Base-by-base conservation (phyloP, 495 filamentous ascomycete genomes). In the Monascus purpureus region DNA sequence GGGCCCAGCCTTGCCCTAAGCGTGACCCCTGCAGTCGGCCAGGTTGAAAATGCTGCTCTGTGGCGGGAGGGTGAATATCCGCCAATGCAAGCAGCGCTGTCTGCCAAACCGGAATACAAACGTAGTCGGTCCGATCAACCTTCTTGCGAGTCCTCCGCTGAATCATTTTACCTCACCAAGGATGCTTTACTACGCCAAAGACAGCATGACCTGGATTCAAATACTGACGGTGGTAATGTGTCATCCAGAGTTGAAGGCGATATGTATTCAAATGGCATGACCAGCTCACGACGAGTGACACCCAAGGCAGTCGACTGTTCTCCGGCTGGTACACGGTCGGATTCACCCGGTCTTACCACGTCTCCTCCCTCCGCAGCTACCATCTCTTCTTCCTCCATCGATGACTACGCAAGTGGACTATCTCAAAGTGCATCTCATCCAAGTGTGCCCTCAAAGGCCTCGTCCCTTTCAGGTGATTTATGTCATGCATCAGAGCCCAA, bases 361-460 rank as follows among this genome's bases (percentile, higher is more conserved):
- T 76, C 69, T 14, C 75, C 70, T 4, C 63, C 66, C 11, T 76
- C 66, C 19, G 60, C 67, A 6, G 50, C 55, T 13, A 72, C 67
- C 26, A 63, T 72, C 1, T 61, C 63, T 13, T 63, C 64, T 4
- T 59, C 60, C 1, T 64, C 63, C 14, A 53, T 54, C 11, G 68
- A 71, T 35, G 65, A 72, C 26, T 61, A 65, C 33, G 57, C 65
- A 6, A 73, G 74, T 14, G 65, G 57, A 31, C 74, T 69, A 52
- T 67, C 69, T 16, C 69, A 70, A 24, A 80, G 74, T 46, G 72
- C 67, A 23, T 82, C 79, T 11, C 76, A 83, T 39, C 79, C 80
- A 9, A 82, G 79, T 25, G 67, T 86, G 4, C 80, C 80, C 9
- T 83, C 79, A 18, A 74, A 78, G n/a, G 77, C 78, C n/a, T 82